Conservation (phyloP, 768 basidiomycete species). For the Crucibulum laeve region DNA sequence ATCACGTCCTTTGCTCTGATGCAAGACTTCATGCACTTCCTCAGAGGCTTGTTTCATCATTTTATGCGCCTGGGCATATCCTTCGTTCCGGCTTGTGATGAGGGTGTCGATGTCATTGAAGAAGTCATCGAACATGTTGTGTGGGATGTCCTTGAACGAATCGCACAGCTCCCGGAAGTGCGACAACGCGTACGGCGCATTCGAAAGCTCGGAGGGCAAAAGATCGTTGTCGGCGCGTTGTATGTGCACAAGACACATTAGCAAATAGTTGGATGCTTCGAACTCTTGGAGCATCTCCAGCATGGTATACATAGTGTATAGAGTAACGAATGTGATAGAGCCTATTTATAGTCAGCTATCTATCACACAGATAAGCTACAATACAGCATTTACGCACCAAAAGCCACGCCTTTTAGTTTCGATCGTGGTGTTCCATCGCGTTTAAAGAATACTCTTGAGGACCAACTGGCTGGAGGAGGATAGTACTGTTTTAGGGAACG, state of each 20-base stretch:
- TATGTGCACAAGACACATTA: constrained; percentile 23
- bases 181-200: constrained; percentile 12
- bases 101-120: constrained; percentile 8
- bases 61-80: constrained; percentile 16
- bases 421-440: constrained; percentile 32
- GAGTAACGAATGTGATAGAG: constrained; percentile 4
- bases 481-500: background rate
- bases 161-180: constrained; percentile 23
- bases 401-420: constrained; percentile 23
- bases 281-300: constrained; percentile 21
- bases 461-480: constrained; percentile 16
- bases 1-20: constrained; percentile 13
- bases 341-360: background rate
- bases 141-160: constrained; percentile 18
- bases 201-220: constrained; percentile 18
- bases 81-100: constrained; percentile 10
- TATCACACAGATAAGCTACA: background rate
- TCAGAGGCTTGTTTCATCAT: constrained; percentile 20
- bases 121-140: constrained; percentile 10
- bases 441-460: constrained; percentile 24
- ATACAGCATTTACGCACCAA: constrained; percentile 17
- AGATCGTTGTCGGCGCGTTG: constrained; percentile 24
- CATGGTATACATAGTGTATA: constrained; percentile 11
- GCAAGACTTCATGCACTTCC: constrained; percentile 23
- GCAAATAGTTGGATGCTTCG: constrained; percentile 19